Evolutionary conservation across 108 stramenopile species (phyloP).

Genomic region (Discostella stelligeroides): DNA sequence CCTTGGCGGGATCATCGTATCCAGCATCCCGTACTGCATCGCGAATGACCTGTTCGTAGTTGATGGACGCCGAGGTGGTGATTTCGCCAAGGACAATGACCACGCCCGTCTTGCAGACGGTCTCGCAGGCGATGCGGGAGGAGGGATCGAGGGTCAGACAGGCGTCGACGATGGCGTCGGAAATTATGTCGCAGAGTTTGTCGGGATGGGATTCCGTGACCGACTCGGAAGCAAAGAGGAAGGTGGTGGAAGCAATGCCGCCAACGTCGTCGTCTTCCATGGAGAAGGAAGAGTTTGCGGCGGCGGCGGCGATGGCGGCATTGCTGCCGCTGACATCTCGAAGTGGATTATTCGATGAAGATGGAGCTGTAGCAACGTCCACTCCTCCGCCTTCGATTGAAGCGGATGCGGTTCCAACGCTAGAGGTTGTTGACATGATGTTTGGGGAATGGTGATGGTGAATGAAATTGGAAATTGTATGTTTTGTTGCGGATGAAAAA

Average conservation of each 20-base stretch:
- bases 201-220: conserved; percentile 99
- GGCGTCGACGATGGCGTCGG: conserved; percentile 96
- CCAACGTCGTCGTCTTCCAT: not conserved
- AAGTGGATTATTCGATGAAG: not conserved
- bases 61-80: conserved; percentile 93
- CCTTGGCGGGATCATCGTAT: conserved; percentile 95
- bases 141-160: conserved; percentile 91
- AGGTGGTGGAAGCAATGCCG: conserved; percentile 57
- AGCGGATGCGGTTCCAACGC: conserved; percentile 8
- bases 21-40: conserved; percentile 96
- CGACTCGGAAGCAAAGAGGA: conserved; percentile 94
- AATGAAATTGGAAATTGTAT: not conserved
- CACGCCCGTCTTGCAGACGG: conserved; percentile 97
- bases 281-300: conserved; percentile 2
- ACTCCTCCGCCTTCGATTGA: not conserved
- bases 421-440: conserved; percentile 10
- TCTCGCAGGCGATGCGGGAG: conserved; percentile 97
- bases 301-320: not conserved
- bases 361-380: not conserved
- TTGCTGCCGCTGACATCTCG: not conserved
- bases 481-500: too few species aligned
- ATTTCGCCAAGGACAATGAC: conserved; percentile 99
- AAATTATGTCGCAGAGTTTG: conserved; percentile 97
- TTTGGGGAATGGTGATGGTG: not conserved
- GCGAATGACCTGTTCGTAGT: conserved; percentile 97